A percentile compares a stretch with the other conserved stretches of the same genome.
Evolutionary conservation across 306 rosid genomes (phyloP).

Genomic region (Quercus glauca): DNA sequence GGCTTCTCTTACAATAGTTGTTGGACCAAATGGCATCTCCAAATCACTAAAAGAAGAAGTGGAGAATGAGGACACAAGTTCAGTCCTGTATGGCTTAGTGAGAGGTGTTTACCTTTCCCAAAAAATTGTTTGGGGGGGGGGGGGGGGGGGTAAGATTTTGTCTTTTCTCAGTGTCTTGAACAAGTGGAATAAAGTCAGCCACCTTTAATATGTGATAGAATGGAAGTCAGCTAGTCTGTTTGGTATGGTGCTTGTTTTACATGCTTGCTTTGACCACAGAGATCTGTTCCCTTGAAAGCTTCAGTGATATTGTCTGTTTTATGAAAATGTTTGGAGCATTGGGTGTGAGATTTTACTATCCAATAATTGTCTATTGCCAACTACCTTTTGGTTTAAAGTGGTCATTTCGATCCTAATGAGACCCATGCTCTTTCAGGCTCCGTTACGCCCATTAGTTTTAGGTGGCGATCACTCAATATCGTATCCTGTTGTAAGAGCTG

Average conservation of each 20-base stretch:
- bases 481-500: constrained; percentile 83
- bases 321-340: background rate
- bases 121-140: background rate
- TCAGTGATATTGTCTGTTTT: background rate
- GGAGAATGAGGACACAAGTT: background rate
- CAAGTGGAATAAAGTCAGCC: background rate
- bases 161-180: background rate
- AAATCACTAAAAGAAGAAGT: background rate
- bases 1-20: background rate
- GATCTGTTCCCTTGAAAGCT: background rate
- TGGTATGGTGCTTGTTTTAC: background rate
- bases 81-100: background rate
- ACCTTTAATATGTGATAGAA: background rate
- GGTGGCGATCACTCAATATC: constrained; percentile 99
- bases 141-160: background rate
- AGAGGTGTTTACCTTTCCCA: background rate
- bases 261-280: background rate
- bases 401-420: constrained; percentile 3
- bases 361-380: background rate
- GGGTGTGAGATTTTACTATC: background rate
- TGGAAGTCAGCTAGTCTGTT: background rate
- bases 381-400: constrained; percentile 12
- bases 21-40: background rate
- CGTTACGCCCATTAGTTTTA: constrained; percentile 81
- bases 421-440: constrained; percentile 49